Evolutionary conservation across 2,329 filamentous ascomycete species (phyloP).

Genomic region (Sclerotinia trifoliorum): DNA sequence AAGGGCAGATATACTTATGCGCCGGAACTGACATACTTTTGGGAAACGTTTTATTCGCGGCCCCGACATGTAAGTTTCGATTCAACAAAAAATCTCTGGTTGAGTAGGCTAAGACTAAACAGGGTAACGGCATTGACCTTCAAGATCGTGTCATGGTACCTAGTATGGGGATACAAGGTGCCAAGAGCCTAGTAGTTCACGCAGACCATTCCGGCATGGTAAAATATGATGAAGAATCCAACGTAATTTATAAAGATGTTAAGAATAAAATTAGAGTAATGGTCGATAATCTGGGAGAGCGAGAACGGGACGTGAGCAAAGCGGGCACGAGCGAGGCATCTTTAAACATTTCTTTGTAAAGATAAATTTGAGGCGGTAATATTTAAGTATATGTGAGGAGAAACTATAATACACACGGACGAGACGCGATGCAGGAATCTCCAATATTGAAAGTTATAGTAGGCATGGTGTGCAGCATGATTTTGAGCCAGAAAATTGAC

Average conservation of each 20-base stretch:
- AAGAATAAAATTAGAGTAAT: constrained; percentile 8
- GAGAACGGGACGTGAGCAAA: neutral
- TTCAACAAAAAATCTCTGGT: neutral
- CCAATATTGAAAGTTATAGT: too few species aligned
- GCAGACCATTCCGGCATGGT: constrained; percentile 21
- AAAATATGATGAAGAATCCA: constrained; percentile 9
- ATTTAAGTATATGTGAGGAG: neutral
- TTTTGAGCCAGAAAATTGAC: neutral
- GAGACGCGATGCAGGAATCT: too few species aligned
- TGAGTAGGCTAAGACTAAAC: neutral
- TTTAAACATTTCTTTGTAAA: neutral
- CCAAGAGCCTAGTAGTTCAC: constrained; percentile 2
- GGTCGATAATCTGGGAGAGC: constrained; percentile 5
- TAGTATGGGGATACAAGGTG: constrained; percentile 12
- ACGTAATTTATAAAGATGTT: constrained; percentile 12
- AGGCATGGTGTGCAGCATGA: neutral
- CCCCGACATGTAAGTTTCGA: constrained; percentile 2
- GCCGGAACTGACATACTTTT: constrained; percentile 20
- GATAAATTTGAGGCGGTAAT: neutral
- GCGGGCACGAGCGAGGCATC: neutral
- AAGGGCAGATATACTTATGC: constrained; percentile 3
- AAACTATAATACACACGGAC: neutral
- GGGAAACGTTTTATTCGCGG: constrained; percentile 13
- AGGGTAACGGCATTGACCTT: neutral
- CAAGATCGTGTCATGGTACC: constrained; percentile 11